Percentiles rank a stretch among this genome's conserved stretches.
phyloP scores from a whole-genome alignment of 2,329 filamentous ascomycete species.

The Ascochyta clinopodiicola region DNA sequence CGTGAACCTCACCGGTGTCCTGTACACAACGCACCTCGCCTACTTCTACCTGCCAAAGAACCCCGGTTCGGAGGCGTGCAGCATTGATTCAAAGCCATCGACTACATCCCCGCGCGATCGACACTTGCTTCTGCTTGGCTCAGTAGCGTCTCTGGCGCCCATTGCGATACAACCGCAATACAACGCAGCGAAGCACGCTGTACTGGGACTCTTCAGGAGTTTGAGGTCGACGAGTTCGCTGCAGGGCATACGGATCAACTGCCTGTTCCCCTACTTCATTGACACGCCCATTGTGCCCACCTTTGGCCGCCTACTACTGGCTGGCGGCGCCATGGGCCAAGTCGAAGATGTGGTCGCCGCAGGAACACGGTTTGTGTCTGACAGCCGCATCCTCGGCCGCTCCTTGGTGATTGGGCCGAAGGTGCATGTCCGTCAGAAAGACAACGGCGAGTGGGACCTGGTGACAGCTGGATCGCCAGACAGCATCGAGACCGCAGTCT shows the following conservation, averaged over 20 bases:
- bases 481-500: conserved; percentile 56
- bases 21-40: conserved; percentile 71
- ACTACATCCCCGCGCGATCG: conserved; percentile 55
- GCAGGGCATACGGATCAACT: conserved; percentile 66
- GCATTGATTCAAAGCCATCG: conserved; percentile 37
- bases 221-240: conserved; percentile 59
- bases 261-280: conserved; percentile 72
- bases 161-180: conserved; percentile 60
- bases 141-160: conserved; percentile 61
- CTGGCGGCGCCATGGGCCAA: conserved; percentile 62
- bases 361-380: conserved; percentile 66
- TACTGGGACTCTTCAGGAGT: conserved; percentile 68
- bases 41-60: conserved; percentile 64
- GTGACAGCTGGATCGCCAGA: conserved; percentile 33
- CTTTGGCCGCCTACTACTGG: conserved; percentile 59
- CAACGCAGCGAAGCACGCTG: conserved; percentile 68
- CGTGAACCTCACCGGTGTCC: conserved; percentile 68
- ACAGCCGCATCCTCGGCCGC: conserved; percentile 63
- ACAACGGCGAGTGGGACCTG: conserved; percentile 40
- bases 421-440: conserved; percentile 55
- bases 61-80: conserved; percentile 50
- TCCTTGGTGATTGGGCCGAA: conserved; percentile 65
- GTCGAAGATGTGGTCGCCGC: conserved; percentile 69
- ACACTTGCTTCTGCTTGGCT: conserved; percentile 68
- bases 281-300: conserved; percentile 65